Base-by-base conservation (phyloP, 352 stramenopile species). In the Phytophthora pinifolia region DNA sequence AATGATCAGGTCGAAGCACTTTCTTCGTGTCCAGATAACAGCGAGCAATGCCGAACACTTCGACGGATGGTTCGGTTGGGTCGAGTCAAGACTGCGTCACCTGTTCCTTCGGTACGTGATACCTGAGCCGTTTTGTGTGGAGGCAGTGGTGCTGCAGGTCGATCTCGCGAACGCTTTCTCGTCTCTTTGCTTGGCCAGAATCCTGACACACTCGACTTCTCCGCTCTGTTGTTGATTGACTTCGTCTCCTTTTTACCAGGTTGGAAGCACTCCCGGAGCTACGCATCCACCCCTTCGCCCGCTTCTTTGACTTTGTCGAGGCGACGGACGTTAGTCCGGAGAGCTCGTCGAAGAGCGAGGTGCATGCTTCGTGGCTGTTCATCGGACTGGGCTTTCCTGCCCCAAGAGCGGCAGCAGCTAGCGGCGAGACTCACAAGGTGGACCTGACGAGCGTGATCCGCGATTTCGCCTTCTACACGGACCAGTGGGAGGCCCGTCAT, bases 21-120 rank as follows among this genome's bases (percentile, higher is more conserved):
- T 92, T 57, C 63, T 95, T 42, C 81, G 81, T 31, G 72, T 95
- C 4, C 76, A 93, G 51, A 74, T 95, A 36, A 87, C 77, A 5
- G 79, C 81, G 0, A 60, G 39, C 20, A 75, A 55, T 54, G 54
- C 68, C 2, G 62, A 86, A 38, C 67, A 75, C 22, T 94, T 93
- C 41, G 77, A 72, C 9, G 59, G 62, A 41, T 93, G 83, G 85
- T 92, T 96, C 65, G 80, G 83, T 10, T 96, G 87, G 87, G 79
- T 94, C 33, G 86, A 96, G 53, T 96, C 86, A 9, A 75, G 85
- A 9, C 61, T 96, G 32, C 78, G 87, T 6, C 78, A 89, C 38
- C 70, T 96, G 15, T 83, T 96, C 36, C 63, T 92, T 43, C 65
- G 79, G 82, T 94, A 67, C 35, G 66, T 59, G n/a, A 12, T 34